Evolutionary conservation across 164 flowering plant genomes (phyloP).

Genomic region (Berberis vulgaris): DNA sequence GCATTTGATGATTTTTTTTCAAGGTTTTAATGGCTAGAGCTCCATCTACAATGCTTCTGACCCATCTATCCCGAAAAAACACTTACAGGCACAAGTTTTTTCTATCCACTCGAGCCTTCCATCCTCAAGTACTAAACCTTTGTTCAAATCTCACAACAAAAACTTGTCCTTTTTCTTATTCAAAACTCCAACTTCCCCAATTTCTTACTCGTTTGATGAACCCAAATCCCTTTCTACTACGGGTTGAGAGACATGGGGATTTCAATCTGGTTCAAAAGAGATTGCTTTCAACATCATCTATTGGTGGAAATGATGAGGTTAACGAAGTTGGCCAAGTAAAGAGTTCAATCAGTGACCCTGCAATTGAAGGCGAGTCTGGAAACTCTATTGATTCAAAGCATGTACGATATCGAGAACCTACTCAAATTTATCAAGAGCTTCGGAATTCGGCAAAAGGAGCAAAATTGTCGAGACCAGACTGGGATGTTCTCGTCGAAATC

Average conservation of each 20-base stretch:
- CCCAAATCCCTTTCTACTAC: not conserved
- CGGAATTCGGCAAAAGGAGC: slow-evolving; percentile 17
- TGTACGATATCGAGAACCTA: slow-evolving; percentile 44
- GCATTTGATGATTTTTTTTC: not conserved
- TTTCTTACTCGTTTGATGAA: slow-evolving; percentile 12
- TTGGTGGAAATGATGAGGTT: not conserved
- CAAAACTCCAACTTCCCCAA: slow-evolving; percentile 12
- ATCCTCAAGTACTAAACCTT: slow-evolving; percentile 8
- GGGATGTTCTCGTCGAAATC: slow-evolving; percentile 40
- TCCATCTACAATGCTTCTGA: slow-evolving; percentile 25
- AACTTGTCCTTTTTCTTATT: slow-evolving; percentile 1
- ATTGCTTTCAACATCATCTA: slow-evolving; percentile 14
- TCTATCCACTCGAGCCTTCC: slow-evolving; percentile 12
- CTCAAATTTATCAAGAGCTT: slow-evolving; percentile 47
- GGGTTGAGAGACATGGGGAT: not conserved
- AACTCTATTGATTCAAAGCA: slow-evolving; percentile 6
- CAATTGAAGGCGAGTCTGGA: slow-evolving; percentile 4
- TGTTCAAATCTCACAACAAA: slow-evolving; percentile 2
- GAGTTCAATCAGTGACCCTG: slow-evolving; percentile 4
- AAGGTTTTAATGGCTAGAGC: slow-evolving; percentile 38
- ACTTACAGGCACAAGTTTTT: slow-evolving; percentile 15
- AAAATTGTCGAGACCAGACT: slow-evolving; percentile 27
- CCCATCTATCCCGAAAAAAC: slow-evolving; percentile 21
- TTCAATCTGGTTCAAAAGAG: slow-evolving; percentile 9
- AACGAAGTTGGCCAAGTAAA: not conserved